A percentile compares a stretch with the other conserved stretches of the same genome.
phyloP scores from a whole-genome alignment of 2,329 filamentous ascomycete species.

The Nothomitra cinnamomea region DNA sequence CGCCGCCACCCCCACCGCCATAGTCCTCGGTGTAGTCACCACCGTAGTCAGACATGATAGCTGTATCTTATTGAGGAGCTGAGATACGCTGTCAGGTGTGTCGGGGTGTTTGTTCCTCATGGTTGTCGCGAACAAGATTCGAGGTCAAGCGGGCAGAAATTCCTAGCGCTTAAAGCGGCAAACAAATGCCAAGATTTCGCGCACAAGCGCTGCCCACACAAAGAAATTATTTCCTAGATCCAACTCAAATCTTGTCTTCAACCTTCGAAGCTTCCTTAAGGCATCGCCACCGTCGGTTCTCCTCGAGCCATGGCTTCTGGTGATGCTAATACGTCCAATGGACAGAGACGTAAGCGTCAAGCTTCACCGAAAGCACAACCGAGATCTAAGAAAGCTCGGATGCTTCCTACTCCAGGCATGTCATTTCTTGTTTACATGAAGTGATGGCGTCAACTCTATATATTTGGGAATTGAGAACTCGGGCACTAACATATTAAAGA shows the following conservation, averaged over 20 bases:
- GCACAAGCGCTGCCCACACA: neutral
- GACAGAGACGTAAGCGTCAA: neutral
- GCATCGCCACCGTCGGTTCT: neutral
- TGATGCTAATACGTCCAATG: neutral
- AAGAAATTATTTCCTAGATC: neutral
- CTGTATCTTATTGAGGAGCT: neutral
- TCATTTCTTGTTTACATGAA: neutral
- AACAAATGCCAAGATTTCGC: slow-evolving; percentile 16
- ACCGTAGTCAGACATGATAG: slow-evolving; percentile 55
- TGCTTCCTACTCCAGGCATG: neutral
- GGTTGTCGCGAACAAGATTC: neutral
- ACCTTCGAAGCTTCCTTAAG: neutral
- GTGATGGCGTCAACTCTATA: neutral
- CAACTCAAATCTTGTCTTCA: neutral
- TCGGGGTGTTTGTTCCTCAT: neutral
- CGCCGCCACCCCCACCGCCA: slow-evolving; percentile 38
- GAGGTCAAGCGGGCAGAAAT: neutral
- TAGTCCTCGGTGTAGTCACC: slow-evolving; percentile 13
- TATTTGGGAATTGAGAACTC: neutral
- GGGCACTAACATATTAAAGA: neutral
- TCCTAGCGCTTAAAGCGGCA: slow-evolving; percentile 6
- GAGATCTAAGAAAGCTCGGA: neutral
- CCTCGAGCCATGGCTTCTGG: neutral
- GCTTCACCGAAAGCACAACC: neutral
- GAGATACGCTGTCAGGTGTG: neutral